Evolutionary conservation across 257 asterid species (phyloP).

Genomic region (Galeopsis tetrahit): DNA sequence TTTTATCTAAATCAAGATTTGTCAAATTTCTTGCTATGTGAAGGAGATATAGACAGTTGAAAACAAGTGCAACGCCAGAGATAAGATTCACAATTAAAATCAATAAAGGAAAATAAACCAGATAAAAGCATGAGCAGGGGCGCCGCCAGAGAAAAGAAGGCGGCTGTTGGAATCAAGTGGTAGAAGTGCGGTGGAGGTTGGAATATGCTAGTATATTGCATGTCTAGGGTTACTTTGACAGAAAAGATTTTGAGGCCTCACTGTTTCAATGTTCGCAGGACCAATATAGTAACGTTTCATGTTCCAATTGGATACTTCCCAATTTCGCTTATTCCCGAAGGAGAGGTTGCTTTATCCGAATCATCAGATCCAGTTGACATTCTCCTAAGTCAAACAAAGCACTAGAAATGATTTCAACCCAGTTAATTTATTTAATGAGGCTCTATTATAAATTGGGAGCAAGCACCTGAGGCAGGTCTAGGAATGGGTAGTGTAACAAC

Average conservation of each 20-base stretch:
- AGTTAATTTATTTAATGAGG: background rate
- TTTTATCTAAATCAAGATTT: background rate
- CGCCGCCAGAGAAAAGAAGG: background rate
- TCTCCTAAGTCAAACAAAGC: background rate
- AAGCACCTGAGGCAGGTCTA: conserved; percentile 1
- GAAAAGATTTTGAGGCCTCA: conserved; percentile 1
- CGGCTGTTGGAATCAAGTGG: background rate
- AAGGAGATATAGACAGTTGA: background rate
- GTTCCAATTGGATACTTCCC: background rate
- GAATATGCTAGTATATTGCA: background rate
- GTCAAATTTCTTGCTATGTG: background rate
- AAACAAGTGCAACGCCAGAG: background rate
- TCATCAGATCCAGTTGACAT: background rate
- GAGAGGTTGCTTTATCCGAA: background rate
- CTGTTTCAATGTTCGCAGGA: background rate
- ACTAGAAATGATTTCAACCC: conserved; percentile 5
- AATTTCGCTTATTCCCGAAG: background rate
- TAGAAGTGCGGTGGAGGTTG: background rate
- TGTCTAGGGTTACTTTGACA: background rate
- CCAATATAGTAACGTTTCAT: background rate
- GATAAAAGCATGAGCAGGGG: background rate
- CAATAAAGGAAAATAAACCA: background rate
- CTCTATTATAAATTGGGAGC: background rate
- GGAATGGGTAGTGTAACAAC: background rate
- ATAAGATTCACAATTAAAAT: background rate